Conservation (phyloP, 2,329 filamentous ascomycete genomes). For the Lasiodiplodia hormozganensis region DNA sequence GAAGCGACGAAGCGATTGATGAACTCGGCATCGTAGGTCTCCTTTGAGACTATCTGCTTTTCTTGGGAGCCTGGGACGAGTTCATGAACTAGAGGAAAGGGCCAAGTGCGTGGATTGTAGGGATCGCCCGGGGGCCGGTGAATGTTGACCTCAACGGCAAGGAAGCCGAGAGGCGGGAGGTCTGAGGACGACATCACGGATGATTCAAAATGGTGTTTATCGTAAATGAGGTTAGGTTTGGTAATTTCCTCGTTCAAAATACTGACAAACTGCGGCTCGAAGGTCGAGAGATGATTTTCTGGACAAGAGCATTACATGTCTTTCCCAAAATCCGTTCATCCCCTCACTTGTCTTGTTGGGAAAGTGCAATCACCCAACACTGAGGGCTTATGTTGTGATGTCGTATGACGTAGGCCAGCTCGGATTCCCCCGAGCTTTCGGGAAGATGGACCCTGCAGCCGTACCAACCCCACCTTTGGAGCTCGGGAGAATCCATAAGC, state of each 20-base stretch:
- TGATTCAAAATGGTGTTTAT: not conserved
- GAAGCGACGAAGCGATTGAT: slow-evolving; percentile 44
- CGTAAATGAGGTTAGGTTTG: no score
- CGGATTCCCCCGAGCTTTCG: not conserved
- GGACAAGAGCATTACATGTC: not conserved
- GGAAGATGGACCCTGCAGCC: slow-evolving; percentile 7
- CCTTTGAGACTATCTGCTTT: slow-evolving; percentile 40
- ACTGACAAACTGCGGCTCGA: not conserved
- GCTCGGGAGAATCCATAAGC: slow-evolving; percentile 5
- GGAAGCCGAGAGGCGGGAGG: slow-evolving; percentile 44
- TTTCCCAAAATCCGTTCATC: not conserved
- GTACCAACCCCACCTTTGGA: not conserved
- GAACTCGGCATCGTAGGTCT: slow-evolving; percentile 43
- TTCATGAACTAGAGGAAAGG: slow-evolving; percentile 48
- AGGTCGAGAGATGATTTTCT: slow-evolving; percentile 1
- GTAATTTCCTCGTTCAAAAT: not conserved
- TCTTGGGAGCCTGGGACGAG: slow-evolving; percentile 41
- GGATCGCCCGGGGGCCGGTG: slow-evolving; percentile 47
- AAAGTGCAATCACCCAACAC: not conserved
- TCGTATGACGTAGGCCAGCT: not conserved
- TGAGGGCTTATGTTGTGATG: not conserved
- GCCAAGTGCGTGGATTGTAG: slow-evolving; percentile 47
- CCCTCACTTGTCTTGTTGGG: not conserved
- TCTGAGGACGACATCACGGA: not conserved
- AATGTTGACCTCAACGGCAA: slow-evolving; percentile 45